Conservation (phyloP, 2,329 filamentous ascomycete species). For the Sarocladium brachiariae region DNA sequence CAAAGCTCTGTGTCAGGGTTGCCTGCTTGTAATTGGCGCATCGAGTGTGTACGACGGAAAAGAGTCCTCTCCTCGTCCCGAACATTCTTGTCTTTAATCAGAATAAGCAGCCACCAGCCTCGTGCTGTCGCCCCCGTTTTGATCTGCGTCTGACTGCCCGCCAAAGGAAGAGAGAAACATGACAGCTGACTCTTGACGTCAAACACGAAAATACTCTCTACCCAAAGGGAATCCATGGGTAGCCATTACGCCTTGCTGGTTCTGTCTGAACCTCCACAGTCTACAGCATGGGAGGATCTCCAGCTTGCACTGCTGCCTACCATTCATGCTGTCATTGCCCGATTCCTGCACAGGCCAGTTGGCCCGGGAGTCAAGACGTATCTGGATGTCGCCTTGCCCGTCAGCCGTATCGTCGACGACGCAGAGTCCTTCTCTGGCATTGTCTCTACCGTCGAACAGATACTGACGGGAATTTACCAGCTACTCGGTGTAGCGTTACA, state of each 20-base stretch:
- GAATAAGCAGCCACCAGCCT: too few species aligned
- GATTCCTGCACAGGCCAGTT: background rate
- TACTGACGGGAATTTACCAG: background rate
- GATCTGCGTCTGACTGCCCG: too few species aligned
- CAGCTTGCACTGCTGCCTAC: background rate
- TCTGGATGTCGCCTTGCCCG: background rate
- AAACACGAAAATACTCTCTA: background rate
- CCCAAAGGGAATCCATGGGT: background rate
- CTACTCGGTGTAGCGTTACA: background rate
- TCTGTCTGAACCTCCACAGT: background rate
- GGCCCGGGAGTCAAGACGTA: background rate
- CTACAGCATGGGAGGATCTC: background rate
- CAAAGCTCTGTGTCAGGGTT: too few species aligned
- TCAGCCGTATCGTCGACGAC: background rate
- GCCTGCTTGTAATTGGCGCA: too few species aligned
- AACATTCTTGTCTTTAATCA: too few species aligned
- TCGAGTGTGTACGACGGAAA: too few species aligned
- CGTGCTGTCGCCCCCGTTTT: too few species aligned
- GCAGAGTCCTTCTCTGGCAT: background rate
- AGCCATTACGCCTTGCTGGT: background rate
- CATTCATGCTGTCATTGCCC: background rate
- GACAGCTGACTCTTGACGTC: too few species aligned
- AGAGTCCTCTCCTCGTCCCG: too few species aligned
- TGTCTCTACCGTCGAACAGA: background rate
- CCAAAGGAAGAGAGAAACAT: too few species aligned